These are phyloP conservation scores for Polytrichum commune DNA, from an alignment of 225 moss, liverwort and hornwort genomes.

Conservation along the genomic window DNA sequence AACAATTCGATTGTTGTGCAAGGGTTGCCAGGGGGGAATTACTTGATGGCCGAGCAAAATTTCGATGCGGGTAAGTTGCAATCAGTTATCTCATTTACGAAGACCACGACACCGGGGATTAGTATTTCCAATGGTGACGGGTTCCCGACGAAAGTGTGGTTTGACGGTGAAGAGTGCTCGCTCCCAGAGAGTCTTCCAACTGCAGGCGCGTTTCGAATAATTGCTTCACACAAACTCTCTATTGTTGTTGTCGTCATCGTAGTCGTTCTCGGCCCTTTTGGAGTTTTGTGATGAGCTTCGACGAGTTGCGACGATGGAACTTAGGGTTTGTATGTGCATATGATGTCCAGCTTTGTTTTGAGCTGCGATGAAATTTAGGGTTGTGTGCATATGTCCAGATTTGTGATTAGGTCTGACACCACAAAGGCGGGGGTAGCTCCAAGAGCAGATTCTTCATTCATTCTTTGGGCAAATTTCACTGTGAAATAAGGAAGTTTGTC, in stretches of 20 bases:
- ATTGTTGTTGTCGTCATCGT: background rate
- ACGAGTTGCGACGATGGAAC: too few relatives aligned
- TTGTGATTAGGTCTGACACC: background rate
- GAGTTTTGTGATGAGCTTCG: background rate
- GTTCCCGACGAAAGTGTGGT: constrained; percentile 60
- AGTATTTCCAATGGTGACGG: constrained; percentile 31
- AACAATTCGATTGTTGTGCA: constrained; percentile 33
- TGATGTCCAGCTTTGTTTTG: too few relatives aligned
- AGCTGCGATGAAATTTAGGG: background rate
- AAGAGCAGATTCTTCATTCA: constrained; percentile 24
- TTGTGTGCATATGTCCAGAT: constrained; percentile 10
- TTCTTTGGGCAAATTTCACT: constrained; percentile 47
- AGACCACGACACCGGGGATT: constrained; percentile 27
- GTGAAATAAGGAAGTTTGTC: constrained; percentile 3
- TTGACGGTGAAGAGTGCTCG: constrained; percentile 75
- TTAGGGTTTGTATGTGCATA: too few relatives aligned
- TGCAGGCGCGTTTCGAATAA: background rate
- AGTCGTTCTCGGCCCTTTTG: background rate
- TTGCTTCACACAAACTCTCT: background rate
- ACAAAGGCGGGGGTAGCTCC: constrained; percentile 1
- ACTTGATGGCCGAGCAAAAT: constrained; percentile 36
- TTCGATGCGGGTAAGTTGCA: constrained; percentile 47
- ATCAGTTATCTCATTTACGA: constrained; percentile 49
- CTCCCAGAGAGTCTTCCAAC: constrained; percentile 47
- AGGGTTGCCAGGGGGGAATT: constrained; percentile 41